Percentiles rank a stretch among this genome's conserved stretches.
Conservation (phyloP, 306 rosid genomes). For the Quercus bicolor region DNA sequence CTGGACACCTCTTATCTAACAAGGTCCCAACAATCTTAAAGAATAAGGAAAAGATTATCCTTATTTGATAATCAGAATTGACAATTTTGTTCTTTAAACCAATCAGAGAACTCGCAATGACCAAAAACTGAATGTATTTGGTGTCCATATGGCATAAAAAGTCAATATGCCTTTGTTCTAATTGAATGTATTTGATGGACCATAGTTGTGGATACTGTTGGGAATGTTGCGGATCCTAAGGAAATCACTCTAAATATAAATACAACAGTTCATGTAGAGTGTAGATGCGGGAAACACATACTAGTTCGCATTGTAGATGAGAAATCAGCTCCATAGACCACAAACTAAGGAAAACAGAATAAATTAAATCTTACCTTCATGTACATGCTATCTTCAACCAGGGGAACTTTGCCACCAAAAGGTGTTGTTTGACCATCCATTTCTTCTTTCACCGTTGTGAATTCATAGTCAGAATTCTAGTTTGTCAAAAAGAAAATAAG, state of each 20-base stretch:
- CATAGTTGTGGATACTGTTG: neutral
- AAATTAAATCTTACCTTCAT: constrained; percentile 54
- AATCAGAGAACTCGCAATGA: constrained; percentile 8
- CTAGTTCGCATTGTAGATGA: neutral
- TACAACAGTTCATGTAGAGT: neutral
- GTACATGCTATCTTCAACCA: constrained; percentile 56
- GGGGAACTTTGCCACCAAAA: constrained; percentile 31
- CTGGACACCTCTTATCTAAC: neutral
- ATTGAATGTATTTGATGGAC: neutral
- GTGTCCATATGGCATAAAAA: neutral
- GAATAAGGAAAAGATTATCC: constrained; percentile 1
- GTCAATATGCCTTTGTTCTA: neutral
- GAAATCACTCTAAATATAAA: neutral
- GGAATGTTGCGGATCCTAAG: neutral
- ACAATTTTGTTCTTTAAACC: constrained; percentile 7
- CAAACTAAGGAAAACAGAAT: neutral
- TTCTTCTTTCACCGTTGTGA: constrained; percentile 71
- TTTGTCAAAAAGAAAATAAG: constrained; percentile 3
- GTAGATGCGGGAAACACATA: neutral
- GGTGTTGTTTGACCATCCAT: constrained; percentile 39
- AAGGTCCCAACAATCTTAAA: neutral
- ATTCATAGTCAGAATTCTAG: constrained; percentile 68
- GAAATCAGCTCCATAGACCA: neutral
- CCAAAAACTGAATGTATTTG: neutral
- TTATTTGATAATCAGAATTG: neutral